Evolutionary conservation across 2,329 filamentous ascomycete species (phyloP).

Genomic region (Epichloe uncinata): DNA sequence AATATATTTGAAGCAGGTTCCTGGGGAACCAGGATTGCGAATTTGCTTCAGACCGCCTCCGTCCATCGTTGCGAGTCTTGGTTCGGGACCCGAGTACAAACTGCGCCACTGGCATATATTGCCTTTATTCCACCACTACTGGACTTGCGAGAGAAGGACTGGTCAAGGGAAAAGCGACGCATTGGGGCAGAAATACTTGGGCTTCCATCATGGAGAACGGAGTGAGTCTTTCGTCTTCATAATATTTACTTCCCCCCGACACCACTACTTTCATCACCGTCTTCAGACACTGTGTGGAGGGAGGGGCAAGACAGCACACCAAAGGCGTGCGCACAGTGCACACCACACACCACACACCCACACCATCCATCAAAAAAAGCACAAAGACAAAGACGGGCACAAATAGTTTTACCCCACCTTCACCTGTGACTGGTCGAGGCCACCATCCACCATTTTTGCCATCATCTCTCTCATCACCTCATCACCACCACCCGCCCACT

Average conservation of each 20-base stretch:
- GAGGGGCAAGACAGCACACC: background rate
- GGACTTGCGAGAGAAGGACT: background rate
- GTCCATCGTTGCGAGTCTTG: background rate
- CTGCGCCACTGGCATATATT: too few relatives aligned
- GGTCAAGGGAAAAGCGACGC: background rate
- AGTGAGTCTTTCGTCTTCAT: constrained; percentile 6
- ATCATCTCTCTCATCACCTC: background rate
- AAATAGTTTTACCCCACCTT: constrained; percentile 8
- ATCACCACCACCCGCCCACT: constrained; percentile 1
- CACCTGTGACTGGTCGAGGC: constrained; percentile 5
- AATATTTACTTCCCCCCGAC: background rate
- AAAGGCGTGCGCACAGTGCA: background rate
- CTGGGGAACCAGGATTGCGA: background rate
- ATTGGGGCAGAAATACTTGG: background rate
- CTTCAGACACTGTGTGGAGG: background rate
- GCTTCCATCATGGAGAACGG: constrained; percentile 11
- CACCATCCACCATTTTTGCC: constrained; percentile 4
- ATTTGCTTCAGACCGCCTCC: too few relatives aligned
- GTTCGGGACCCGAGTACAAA: background rate
- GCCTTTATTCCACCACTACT: background rate
- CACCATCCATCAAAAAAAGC: background rate
- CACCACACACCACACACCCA: background rate
- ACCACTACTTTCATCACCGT: background rate
- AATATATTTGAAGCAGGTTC: background rate
- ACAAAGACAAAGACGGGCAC: constrained; percentile 1